Base-by-base conservation (phyloP, 768 basidiomycete species). In the Sporobolomyces roseus region DNA sequence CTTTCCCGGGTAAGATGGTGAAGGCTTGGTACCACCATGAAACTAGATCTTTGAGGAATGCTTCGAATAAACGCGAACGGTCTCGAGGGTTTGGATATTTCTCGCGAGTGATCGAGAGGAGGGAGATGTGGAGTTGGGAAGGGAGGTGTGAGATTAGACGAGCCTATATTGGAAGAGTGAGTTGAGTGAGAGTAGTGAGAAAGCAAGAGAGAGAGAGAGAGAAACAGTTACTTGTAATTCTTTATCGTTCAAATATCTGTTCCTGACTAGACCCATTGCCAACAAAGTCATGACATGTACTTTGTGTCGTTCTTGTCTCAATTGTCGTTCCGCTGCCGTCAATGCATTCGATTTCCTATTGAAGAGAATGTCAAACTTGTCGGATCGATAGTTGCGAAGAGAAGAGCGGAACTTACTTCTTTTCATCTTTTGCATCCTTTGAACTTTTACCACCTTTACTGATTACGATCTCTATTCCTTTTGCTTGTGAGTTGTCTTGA, bases 141-240 rank as follows among this genome's bases (percentile, higher is more conserved):
- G 96, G 96, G 0, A 89, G 86, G 48, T 93, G 78, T 12, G 93
- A 97, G 61, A 98, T 81, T 32, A 98, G 82, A 10, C 96, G 86
- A 12, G 92, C 93, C 92, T 96, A 70, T 30, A 16, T 13, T 21
- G 23, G 7, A 43, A 0, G 17, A 27, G 16, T 7, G 3, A 19
- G 4, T 12, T n/a, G 14, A 35, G 30, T 50, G 33, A 43, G 46
- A 9, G 43, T 29, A 25, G n/a, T 51, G 48, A n/a, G 17, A 46
- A 48, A 38, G 33, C n/a, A n/a, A 19, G 35, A 64, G 27, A 49
- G 53, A 33, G 5, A 25, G n/a, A n/a, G n/a, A n/a, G n/a, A 5
- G 16, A 5, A 25, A 23, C 79, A 85, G 38, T 59, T 76, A 92
- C 93, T 75, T 94, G 91, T 33, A 98, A 81, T 16, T 94, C 80